Evolutionary conservation across 176 grass and related monocot genomes (phyloP).

Genomic region (barley (Hordeum vulgare)): MorexV3_pseudomolecules_assembly NC_058523.1:135671895-135672394

Average conservation of each 20-base stretch:
- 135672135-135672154: constrained; percentile 69
- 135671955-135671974: neutral
- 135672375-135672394: neutral
- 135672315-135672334: constrained; percentile 4
- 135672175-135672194: constrained; percentile 64
- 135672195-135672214: constrained; percentile 6
- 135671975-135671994: constrained; percentile 9
- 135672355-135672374: constrained; percentile 11
- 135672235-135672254: constrained; percentile 8
- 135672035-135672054: constrained; percentile 62
- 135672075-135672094: constrained; percentile 74
- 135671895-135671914: neutral
- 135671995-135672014: constrained; percentile 42
- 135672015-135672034: constrained; percentile 77
- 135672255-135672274: neutral
- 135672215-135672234: neutral
- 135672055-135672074: constrained; percentile 85
- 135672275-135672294: neutral
- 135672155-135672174: constrained; percentile 97
- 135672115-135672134: constrained; percentile 82
- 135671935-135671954: neutral
- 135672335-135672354: neutral
- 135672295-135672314: neutral
- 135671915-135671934: neutral
- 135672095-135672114: constrained; percentile 88